phyloP scores from a whole-genome alignment of 495 filamentous ascomycete species.

The Neurospora terricola region DNA sequence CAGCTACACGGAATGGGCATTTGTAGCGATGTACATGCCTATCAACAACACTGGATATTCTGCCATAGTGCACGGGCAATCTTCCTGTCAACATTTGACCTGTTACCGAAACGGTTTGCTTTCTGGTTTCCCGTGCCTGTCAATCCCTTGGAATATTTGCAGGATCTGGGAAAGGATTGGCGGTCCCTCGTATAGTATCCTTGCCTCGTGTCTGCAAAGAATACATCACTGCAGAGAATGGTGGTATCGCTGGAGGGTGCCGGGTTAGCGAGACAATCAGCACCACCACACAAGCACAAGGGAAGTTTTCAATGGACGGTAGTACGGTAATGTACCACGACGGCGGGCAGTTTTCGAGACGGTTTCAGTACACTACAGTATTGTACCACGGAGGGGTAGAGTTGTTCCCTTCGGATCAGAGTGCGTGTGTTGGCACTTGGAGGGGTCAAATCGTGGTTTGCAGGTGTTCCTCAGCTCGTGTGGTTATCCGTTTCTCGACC shows the following conservation, averaged over 20 bases:
- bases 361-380: background rate
- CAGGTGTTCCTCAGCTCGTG: background rate
- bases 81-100: background rate
- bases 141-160: background rate
- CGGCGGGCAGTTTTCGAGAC: background rate
- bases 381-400: background rate
- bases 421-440: background rate
- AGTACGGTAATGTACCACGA: background rate
- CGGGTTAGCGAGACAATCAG: background rate
- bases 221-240: background rate
- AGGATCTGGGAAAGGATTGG: background rate
- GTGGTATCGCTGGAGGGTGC: background rate
- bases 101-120: background rate
- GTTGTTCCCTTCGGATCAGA: no score
- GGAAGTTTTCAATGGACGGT: background rate
- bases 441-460: background rate
- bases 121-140: background rate
- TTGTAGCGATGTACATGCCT: background rate
- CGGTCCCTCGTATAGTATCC: background rate
- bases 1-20: background rate
- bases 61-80: background rate
- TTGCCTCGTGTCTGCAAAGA: background rate
- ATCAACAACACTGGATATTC: background rate
- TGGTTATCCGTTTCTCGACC: background rate
- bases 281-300: background rate